These are phyloP conservation scores for Berberis thunbergii DNA, from an alignment of 164 flowering plant genomes.

Conservation along the genomic window DNA sequence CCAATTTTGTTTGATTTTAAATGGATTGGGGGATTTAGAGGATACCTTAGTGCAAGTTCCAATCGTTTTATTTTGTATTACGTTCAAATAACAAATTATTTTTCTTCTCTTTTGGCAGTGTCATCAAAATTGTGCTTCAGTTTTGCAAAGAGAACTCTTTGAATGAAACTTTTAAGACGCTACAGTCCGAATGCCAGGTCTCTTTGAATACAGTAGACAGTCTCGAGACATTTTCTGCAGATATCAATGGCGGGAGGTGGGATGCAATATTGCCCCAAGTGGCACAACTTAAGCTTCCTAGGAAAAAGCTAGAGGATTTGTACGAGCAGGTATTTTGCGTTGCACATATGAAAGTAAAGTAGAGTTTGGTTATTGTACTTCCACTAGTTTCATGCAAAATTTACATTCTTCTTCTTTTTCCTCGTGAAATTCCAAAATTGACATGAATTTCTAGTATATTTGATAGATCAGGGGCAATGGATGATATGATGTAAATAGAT, in stretches of 20 bases:
- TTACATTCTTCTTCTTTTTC: no score
- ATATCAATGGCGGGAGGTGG: constrained; percentile 94
- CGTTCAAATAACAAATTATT: neutral
- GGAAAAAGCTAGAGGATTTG: constrained; percentile 90
- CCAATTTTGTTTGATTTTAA: no score
- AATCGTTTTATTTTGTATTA: no score
- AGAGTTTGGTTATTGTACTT: neutral
- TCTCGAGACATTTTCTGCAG: constrained; percentile 87
- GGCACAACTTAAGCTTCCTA: constrained; percentile 89
- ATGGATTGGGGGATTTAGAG: no score
- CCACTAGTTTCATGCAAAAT: no score
- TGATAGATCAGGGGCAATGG: no score
- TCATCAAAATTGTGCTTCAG: constrained; percentile 92
- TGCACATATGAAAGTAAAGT: neutral
- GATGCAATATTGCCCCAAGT: constrained; percentile 95
- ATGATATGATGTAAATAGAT: no score
- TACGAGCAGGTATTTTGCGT: constrained; percentile 73
- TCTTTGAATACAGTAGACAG: constrained; percentile 95
- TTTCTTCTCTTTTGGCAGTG: constrained; percentile 40
- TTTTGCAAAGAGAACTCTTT: constrained; percentile 97
- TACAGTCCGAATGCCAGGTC: constrained; percentile 94
- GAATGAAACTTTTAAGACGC: constrained; percentile 84
- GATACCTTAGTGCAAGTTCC: no score
- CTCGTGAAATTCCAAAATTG: no score
- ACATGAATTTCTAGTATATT: no score